Evolutionary conservation across 352 stramenopile species (phyloP).

Genomic region (Pythium plurisporium): DNA sequence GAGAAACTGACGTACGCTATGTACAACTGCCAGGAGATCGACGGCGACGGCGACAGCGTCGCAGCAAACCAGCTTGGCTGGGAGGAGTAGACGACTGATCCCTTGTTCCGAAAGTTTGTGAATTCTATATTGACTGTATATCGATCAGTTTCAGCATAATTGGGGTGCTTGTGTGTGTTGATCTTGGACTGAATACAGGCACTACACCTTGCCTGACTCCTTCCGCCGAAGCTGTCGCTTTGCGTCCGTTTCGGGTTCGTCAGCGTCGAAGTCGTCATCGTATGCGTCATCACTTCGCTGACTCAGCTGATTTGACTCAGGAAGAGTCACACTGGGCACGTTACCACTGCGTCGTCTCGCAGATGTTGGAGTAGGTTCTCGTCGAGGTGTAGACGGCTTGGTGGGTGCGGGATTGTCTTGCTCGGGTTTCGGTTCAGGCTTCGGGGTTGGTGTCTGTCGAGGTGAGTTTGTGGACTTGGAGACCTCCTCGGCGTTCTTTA

Average conservation of each 20-base stretch:
- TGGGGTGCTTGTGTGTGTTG: too few species aligned
- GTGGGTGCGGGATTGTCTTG: background rate
- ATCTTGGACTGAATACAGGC: background rate
- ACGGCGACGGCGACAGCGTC: slow-evolving; percentile 79
- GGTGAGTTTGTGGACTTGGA: slow-evolving; percentile 1
- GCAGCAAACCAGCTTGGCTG: slow-evolving; percentile 74
- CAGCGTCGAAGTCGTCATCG: slow-evolving; percentile 48
- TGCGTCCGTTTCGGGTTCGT: slow-evolving; percentile 19
- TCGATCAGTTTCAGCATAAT: background rate
- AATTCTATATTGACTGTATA: background rate
- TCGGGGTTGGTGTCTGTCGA: background rate
- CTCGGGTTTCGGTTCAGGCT: slow-evolving; percentile 2
- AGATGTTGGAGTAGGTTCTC: slow-evolving; percentile 5
- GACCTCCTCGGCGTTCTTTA: slow-evolving; percentile 5
- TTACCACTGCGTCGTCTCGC: slow-evolving; percentile 3
- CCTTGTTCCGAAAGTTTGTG: background rate
- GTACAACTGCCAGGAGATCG: slow-evolving; percentile 86
- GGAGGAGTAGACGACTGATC: slow-evolving; percentile 50
- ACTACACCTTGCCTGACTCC: slow-evolving; percentile 7
- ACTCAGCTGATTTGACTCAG: slow-evolving; percentile 4
- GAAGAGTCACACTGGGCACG: background rate
- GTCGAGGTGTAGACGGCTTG: slow-evolving; percentile 14
- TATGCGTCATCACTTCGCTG: slow-evolving; percentile 28
- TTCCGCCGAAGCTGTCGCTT: slow-evolving; percentile 20
- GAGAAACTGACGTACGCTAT: slow-evolving; percentile 76